phyloP scores from a whole-genome alignment of 1,284 basidiomycete genomes.

The Quambalaria eucalypti region DNA sequence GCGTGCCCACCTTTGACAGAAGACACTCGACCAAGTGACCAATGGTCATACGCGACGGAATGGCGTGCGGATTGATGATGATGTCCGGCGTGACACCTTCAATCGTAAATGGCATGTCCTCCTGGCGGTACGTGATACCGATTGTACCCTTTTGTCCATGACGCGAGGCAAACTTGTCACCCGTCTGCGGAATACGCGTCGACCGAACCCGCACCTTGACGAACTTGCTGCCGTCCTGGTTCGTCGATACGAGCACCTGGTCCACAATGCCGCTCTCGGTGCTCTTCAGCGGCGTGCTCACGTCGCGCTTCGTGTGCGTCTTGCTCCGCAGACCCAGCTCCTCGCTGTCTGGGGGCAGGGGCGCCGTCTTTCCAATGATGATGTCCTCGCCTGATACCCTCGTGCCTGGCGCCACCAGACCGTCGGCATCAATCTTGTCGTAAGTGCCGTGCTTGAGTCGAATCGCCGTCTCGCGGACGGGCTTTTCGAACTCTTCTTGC shows the following conservation, averaged over 20 bases:
- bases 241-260: conserved; percentile 92
- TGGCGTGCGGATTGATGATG: conserved; percentile 98
- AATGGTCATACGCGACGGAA: conserved; percentile 99
- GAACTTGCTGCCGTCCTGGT: conserved; percentile 90
- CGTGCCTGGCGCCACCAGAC: conserved; percentile 87
- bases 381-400: conserved; percentile 95
- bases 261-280: conserved; percentile 97
- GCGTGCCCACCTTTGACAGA: conserved; percentile 87
- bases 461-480: conserved; percentile 81
- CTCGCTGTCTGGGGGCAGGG: conserved; percentile 89
- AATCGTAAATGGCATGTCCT: conserved; percentile 98
- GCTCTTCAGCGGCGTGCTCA: conserved; percentile 92
- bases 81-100: conserved; percentile 94
- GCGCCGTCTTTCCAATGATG: conserved; percentile 97
- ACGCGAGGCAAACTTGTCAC: conserved; percentile 98
- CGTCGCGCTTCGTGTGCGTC: conserved; percentile 81
- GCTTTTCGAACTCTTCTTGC: conserved; percentile 90
- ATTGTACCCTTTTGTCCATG: conserved; percentile 99
- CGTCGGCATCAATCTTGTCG: conserved; percentile 94
- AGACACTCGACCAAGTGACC: conserved; percentile 98
- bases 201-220: conserved; percentile 95
- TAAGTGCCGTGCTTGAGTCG: conserved; percentile 97
- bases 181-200: conserved; percentile 90
- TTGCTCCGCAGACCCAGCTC: conserved; percentile 90
- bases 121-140: conserved; percentile 96